Base-by-base conservation (phyloP, 176 grass and related monocot genomes). In the Saccharum spontaneum region DNA sequence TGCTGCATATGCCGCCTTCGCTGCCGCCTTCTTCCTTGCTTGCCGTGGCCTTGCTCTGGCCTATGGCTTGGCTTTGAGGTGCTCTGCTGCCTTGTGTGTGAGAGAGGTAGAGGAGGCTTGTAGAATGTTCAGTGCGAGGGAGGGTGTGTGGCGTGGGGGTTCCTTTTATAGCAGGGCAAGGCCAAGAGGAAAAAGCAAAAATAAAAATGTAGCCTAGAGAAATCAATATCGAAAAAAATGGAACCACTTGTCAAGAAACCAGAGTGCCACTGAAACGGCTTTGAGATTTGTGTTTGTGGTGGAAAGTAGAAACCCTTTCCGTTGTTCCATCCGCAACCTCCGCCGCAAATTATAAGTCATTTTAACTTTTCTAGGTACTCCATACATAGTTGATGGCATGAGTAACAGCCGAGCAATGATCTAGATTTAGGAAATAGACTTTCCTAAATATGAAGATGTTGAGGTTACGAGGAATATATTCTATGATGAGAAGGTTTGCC, bases 121-220 rank as follows among this genome's bases (percentile, higher is more conserved):
- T 71, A 71, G 79, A 43, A 82, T 82, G 67, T 71, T 82, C 67
- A 59, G 67, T 67, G 73, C 23, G 79, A 55, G 34, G 3, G 39
- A 61, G 28, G 11, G 66, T 20, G 75, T 83, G 70, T 85, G 61
- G 71, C 44, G 12, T 74, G 68, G 45, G 16, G 66, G 37, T 67
- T 8, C 74, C 75, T 87, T 90, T 90, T 90, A 87, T 90, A 90
- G 74, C 67, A 69, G 38, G 37, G 3, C 14, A 46, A 8, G 14
- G n/a, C 38, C 38, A 43, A 71, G 41, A 46, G n/a, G 60, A 39
- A 57, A 3, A 49, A 28, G 85, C 54, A 26, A 61, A 52, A 54
- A 54, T 8, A 33, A 67, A 77, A 43, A 69, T 17, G 33, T 46
- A 6, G 44, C 24, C 24, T 18, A 37, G 49, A 76, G 61, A 33